Percentiles rank a stretch among this genome's conserved stretches.
These are phyloP conservation scores for Fusarium kyushuense DNA, from an alignment of 2,329 filamentous ascomycete species.

Conservation along the genomic window DNA sequence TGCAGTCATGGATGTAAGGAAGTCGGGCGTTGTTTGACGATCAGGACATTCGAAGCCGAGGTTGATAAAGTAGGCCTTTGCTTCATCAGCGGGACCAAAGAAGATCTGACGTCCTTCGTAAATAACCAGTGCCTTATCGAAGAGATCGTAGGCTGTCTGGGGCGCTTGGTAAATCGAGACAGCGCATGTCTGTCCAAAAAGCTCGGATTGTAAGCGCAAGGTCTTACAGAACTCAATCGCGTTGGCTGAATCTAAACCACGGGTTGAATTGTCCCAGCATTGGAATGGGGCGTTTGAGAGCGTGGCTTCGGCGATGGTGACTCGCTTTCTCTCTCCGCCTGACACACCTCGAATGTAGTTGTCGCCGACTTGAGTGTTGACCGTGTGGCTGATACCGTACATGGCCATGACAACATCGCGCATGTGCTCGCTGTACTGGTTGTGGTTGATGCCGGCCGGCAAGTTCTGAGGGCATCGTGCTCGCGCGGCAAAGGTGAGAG, in stretches of 20 bases:
- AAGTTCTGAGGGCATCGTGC: conserved; percentile 71
- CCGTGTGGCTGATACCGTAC: conserved; percentile 81
- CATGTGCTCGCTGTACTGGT: conserved; percentile 68
- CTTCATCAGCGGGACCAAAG: conserved; percentile 69
- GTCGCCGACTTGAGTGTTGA: conserved; percentile 78
- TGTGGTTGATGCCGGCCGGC: conserved; percentile 64
- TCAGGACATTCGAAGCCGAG: conserved; percentile 73
- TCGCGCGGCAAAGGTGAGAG: conserved; percentile 71
- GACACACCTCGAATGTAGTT: conserved; percentile 77
- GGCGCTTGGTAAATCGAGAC: conserved; percentile 70
- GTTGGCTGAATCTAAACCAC: conserved; percentile 49
- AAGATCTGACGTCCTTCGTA: conserved; percentile 77
- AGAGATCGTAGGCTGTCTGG: conserved; percentile 69
- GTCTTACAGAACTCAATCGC: conserved; percentile 49
- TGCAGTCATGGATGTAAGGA: conserved; percentile 68
- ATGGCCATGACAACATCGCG: conserved; percentile 69
- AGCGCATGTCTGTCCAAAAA: conserved; percentile 43
- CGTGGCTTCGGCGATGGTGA: conserved; percentile 78
- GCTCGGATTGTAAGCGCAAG: conserved; percentile 44
- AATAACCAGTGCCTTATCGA: conserved; percentile 76
- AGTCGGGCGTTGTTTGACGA: conserved; percentile 73
- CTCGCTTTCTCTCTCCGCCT: conserved; percentile 82
- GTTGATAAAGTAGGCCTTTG: conserved; percentile 70
- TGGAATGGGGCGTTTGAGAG: conserved; percentile 62
- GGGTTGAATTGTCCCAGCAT: conserved; percentile 52